Base-by-base conservation (phyloP, 2,329 filamentous ascomycete genomes). In the Sclerotinia sclerotiorum region DNA sequence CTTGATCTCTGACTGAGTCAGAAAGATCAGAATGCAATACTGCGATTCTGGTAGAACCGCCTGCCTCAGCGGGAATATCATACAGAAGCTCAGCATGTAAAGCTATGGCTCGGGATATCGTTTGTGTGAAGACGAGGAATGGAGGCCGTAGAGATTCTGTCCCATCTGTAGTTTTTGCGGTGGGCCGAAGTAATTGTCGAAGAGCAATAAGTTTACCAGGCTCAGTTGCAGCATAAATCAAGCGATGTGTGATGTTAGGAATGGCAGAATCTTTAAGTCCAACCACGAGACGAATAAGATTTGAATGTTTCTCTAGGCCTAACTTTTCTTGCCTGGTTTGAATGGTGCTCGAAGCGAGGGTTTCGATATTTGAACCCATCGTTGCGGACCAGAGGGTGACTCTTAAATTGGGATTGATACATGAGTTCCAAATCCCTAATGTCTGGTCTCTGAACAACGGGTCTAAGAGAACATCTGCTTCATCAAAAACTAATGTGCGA, bases 51-150 rank as follows among this genome's bases (percentile, higher is more conserved):
- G 89, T 86, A 1, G 91, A 88, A 21, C 94, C 94, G 54, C 94
- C 94, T 7, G 94, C 94, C 78, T 93, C 90, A 0, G 90, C 84
- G 0, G 95, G 93, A 57, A 99, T 97, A 77, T 99, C 95, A 80
- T 97, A 99, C 70, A 92, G 89, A 42, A 99, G 85, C 79, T 99
- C 95, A 46, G 91, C 89, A 78, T 97, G 89, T 1, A 99, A 85
- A 6, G 95, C 93, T 44, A 90, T 87, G 0, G 95, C 95, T 74
- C 95, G 88, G 65, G 94, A 90, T 68, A 99, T 97, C 0, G 94
- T 97, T 80, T 99, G 95, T 0, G 94, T 95, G 79, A 99, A 99
- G 70, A 99, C 90, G 7, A 99, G 84, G 80, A 97, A 97, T 0
- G 95, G 95, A 0, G 95, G 93, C 0, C 92, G 88, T 57, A 98